These are phyloP conservation scores for Umbilicaria muhlenbergii DNA, from an alignment of 495 filamentous ascomycete genomes.

Conservation along the genomic window DNA sequence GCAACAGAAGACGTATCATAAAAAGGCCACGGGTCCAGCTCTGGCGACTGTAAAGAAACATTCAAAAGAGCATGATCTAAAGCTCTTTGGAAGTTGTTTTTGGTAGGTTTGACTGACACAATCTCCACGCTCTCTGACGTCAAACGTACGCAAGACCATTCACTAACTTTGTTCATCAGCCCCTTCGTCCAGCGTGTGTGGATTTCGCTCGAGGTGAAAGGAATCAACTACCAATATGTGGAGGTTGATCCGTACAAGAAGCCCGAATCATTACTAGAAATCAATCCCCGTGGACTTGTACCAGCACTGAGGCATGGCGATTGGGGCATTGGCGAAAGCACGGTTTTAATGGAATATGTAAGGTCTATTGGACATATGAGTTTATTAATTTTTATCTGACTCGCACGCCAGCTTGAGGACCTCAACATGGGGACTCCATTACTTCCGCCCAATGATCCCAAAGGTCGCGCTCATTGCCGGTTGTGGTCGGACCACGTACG, in stretches of 20 bases:
- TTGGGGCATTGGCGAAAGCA: slow-evolving; percentile 80
- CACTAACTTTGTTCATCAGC: slow-evolving; percentile 20
- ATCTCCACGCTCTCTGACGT: not conserved
- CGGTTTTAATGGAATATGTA: slow-evolving; percentile 83
- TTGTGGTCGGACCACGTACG: slow-evolving; percentile 80
- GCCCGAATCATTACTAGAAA: slow-evolving; percentile 57
- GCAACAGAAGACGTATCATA: slow-evolving; percentile 64
- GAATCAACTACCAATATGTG: slow-evolving; percentile 75
- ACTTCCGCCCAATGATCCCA: slow-evolving; percentile 48
- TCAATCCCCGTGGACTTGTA: slow-evolving; percentile 80
- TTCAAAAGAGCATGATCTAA: slow-evolving; percentile 52
- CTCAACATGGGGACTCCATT: slow-evolving; percentile 43
- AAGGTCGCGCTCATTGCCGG: slow-evolving; percentile 60
- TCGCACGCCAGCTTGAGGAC: slow-evolving; percentile 53
- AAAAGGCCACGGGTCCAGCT: slow-evolving; percentile 66
- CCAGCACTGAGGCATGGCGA: slow-evolving; percentile 71
- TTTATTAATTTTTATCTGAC: not conserved
- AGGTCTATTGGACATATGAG: slow-evolving; percentile 5
- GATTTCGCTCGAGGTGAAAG: slow-evolving; percentile 85
- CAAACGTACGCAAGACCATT: not conserved
- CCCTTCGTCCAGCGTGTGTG: slow-evolving; percentile 89
- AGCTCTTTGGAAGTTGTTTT: slow-evolving; percentile 81
- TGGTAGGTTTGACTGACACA: slow-evolving; percentile 40
- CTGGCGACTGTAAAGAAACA: slow-evolving; percentile 57
- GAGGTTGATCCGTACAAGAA: slow-evolving; percentile 84